Base-by-base conservation (phyloP, 495 filamentous ascomycete genomes). In the Aspergillus coremiiformis region DNA sequence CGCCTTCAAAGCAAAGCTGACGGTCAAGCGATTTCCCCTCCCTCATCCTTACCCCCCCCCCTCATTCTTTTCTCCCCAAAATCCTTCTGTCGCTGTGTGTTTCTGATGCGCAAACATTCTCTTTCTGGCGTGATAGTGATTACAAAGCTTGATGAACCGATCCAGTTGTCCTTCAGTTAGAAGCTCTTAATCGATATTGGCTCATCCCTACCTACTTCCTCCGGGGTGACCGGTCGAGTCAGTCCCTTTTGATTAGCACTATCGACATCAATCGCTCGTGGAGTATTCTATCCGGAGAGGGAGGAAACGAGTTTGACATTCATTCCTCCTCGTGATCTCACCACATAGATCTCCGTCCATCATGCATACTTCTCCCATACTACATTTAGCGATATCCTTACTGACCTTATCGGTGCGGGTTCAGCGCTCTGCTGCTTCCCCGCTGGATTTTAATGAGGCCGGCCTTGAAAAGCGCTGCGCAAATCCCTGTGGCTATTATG, bases 401-500 rank as follows among this genome's bases (percentile, higher is more conserved):
- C 63, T 70, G 35, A 45, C 62, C 33, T 48, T 71, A 33, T 55
- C 68, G 47, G 47, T 51, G 43, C 46, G 52, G 33, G 35, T 50
- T 35, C 51, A 55, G 56, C 60, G 57, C 53, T 59, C 63, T 39
- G 63, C 62, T 63, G 70, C 69, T 63, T 72, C 60, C 59, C 78
- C 62, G 58, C 59, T 56, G 35, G 51, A 59, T 17, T n/a, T 56
- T 9, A 59, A 64, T 21, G 57, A 54, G n/a, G 50, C 30, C 19
- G 32, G 17, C 1, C 59, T 71, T 29, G 70, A 76, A 54, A 70
- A 74, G 55, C 68, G 71, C 33, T 91, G 88, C 66, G 68, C 69
- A 1, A 80, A 81, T 39, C 75, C 75, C 37, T 95, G 89, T 64
- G 89, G 89, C 41, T 82, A 70, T 52, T 68, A 79, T 49, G 73